Conservation (phyloP, 768 basidiomycete species). For the Tubosaeta sp. region DNA sequence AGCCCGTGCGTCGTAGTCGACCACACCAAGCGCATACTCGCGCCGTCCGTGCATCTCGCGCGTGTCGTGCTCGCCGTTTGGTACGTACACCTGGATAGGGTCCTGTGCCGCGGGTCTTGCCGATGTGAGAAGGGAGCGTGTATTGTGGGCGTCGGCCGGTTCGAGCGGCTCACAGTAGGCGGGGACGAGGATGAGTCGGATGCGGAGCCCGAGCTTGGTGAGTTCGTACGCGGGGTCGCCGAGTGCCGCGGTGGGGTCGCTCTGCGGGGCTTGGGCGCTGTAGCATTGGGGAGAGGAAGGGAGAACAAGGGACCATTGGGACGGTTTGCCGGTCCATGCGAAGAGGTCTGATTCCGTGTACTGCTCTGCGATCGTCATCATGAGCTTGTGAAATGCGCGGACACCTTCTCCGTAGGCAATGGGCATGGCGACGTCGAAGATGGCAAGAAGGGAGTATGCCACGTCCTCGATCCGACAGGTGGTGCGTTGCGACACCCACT, state of each 20-base stretch:
- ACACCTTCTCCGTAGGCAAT: conserved; percentile 23
- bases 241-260: conserved; percentile 10
- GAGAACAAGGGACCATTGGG: conserved; percentile 21
- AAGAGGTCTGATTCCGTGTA: conserved; percentile 21
- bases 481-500: conserved; percentile 20
- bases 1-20: conserved; percentile 20
- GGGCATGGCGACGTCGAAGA: conserved; percentile 20
- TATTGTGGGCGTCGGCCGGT: conserved; percentile 6
- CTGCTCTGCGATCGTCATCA: conserved; percentile 13
- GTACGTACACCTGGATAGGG: conserved; percentile 16
- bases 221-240: conserved; percentile 23
- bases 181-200: conserved; percentile 18
- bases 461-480: conserved; percentile 22
- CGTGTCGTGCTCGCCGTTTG: conserved; percentile 4
- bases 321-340: conserved; percentile 21
- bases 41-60: conserved; percentile 8
- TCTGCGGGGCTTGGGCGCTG: conserved; percentile 3
- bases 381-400: conserved; percentile 20
- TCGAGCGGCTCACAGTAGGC: conserved; percentile 20
- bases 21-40: conserved; percentile 20
- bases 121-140: conserved; percentile 19
- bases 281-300: conserved; percentile 23
- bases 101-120: conserved; percentile 15
- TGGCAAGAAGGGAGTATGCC: conserved; percentile 23
- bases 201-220: conserved; percentile 21